Percentiles rank a stretch among this genome's conserved stretches.
Conservation (phyloP, 2,329 filamentous ascomycete species). For the Fusarium fujikuroi region DNA sequence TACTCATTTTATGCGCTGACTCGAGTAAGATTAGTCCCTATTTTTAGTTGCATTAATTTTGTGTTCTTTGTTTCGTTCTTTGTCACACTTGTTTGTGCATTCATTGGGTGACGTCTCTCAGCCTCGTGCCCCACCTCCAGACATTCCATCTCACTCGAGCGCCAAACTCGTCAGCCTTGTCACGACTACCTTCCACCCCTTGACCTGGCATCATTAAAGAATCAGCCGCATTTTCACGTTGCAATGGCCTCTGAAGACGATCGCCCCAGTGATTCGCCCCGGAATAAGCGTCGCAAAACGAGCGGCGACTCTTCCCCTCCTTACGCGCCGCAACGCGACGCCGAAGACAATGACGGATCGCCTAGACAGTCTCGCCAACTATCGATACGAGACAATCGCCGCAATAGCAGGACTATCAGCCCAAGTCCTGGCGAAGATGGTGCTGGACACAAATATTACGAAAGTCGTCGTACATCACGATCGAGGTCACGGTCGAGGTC, state of each 20-base stretch:
- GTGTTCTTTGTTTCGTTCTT: background rate
- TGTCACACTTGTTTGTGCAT: constrained; percentile 4
- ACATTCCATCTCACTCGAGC: constrained; percentile 6
- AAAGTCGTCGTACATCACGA: constrained; percentile 46
- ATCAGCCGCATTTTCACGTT: background rate
- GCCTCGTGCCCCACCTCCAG: constrained; percentile 30
- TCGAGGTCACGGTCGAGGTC: constrained; percentile 49
- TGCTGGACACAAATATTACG: constrained; percentile 42
- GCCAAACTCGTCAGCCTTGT: constrained; percentile 36
- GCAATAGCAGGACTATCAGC: constrained; percentile 40
- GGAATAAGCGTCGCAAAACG: constrained; percentile 50
- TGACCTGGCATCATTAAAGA: constrained; percentile 16
- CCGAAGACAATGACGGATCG: constrained; percentile 20
- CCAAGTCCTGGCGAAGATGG: constrained; percentile 39
- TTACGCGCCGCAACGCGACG: constrained; percentile 41
- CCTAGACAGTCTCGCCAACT: constrained; percentile 21
- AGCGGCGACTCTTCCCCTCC: constrained; percentile 44
- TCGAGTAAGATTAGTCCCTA: constrained; percentile 13
- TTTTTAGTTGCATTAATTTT: constrained; percentile 23
- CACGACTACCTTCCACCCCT: constrained; percentile 27
- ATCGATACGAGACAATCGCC: constrained; percentile 32
- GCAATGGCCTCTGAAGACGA: constrained; percentile 48
- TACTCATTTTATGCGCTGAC: constrained; percentile 2
- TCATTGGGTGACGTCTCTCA: constrained; percentile 23
- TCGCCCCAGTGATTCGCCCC: constrained; percentile 40